phyloP scores from a whole-genome alignment of 371 early-diverging fungal species.

The Synchytrium microbalum region DNA sequence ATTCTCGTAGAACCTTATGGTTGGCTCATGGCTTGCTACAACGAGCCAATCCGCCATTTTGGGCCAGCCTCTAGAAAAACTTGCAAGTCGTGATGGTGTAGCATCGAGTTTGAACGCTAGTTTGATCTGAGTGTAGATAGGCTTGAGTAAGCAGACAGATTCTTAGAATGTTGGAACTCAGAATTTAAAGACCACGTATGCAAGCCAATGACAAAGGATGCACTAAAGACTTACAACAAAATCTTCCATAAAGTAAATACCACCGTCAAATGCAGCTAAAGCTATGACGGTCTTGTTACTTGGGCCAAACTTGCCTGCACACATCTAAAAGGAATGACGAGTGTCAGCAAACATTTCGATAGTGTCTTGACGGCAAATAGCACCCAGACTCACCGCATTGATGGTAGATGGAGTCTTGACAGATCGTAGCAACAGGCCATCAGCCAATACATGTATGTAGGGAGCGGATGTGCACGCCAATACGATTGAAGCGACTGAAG shows the following conservation, averaged over 20 bases:
- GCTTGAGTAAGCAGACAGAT: neutral
- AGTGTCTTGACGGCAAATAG: neutral
- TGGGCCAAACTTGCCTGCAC: neutral
- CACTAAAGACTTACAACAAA: neutral
- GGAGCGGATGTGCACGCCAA: neutral
- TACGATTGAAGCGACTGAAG: neutral
- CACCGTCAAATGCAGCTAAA: neutral
- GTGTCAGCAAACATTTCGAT: neutral
- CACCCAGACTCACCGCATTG: neutral
- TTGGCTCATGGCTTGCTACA: neutral
- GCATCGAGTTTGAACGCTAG: neutral
- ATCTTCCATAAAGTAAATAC: neutral
- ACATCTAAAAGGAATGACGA: neutral
- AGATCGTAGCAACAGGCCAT: neutral
- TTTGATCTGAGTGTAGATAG: neutral
- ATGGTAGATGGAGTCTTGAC: neutral
- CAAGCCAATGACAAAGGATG: too few species aligned
- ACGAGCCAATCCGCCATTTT: neutral
- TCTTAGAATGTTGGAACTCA: neutral
- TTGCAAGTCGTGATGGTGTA: neutral
- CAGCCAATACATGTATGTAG: neutral
- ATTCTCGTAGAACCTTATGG: neutral
- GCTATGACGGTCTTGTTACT: neutral
- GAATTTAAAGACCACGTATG: neutral
- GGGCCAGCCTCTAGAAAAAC: neutral